Evolutionary conservation across 2,329 filamentous ascomycete genomes (phyloP), one percentile per base, ranked within the genome.

Genomic region (Verticillium albo-atrum): DNA sequence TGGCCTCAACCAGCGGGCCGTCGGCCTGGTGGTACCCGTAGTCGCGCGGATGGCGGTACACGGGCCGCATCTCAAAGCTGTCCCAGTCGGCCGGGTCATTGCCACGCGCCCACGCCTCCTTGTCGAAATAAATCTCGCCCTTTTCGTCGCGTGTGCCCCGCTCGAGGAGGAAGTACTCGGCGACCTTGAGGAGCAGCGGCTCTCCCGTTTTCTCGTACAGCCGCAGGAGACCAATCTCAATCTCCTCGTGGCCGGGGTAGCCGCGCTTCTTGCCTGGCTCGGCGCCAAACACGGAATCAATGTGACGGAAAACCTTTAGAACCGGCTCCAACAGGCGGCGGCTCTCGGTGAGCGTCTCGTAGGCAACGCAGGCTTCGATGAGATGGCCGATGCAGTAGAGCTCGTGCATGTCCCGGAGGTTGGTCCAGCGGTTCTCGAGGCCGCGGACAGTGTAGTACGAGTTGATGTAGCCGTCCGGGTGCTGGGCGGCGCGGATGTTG

Each of bases 1-100:
- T 62, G 65, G 86, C 82, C 54, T 84, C 74, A 0, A 77, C 63
- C 12, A 87, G 80, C 0, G 82, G 83, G 27, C 69, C 65, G 64
- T 87, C 83, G 0, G 83, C 80, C 68, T 87, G 83, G 58, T 80
- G 77, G 64, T 87, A 85, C 77, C 78, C 80, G 54, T 74, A 67
- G 42, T 58, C 65, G 64, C 10, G 61, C 42, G 42, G 70, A 65
- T 59, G 73, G 71, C 3, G 79, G 77, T 51, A 63, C 77, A 85
- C 50, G 76, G 74, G 57, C 75, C 71, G 2, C 53, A 58, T 55
- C 52, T 58, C 57, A 28, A 51, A 55, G 35, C n/a, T 27, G 37
- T 51, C 27, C 51, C 52, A 58, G 23, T 58, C 53, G 15, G 9
- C 32, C 3, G 57, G 81, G 77, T 51, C 77, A 72, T 60, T 76